Conservation (phyloP, 345 rosid species). For the Geranium brycei region DNA sequence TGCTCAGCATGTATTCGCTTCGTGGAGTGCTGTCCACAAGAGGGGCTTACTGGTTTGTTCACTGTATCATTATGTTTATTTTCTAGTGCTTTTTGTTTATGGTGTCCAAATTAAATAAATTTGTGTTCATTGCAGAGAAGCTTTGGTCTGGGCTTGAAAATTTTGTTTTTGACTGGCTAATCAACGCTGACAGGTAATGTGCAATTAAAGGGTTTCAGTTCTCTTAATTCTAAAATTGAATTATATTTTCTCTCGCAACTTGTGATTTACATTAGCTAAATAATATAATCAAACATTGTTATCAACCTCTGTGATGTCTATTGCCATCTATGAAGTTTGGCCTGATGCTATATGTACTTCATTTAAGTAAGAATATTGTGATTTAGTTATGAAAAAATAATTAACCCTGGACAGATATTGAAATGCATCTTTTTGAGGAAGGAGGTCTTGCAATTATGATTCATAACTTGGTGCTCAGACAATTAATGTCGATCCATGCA, state of each 20-base stretch:
- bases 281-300: neutral
- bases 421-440: no score
- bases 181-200: conserved; percentile 87
- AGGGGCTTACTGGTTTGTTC: conserved; percentile 80
- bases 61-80: conserved; percentile 4
- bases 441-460: no score
- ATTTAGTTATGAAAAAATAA: no score
- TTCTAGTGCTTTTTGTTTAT: conserved; percentile 11
- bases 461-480: no score
- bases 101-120: conserved; percentile 8
- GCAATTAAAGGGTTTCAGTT: conserved; percentile 10
- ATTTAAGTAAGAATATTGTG: neutral
- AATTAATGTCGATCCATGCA: no score
- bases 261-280: neutral
- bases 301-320: neutral
- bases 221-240: conserved; percentile 3
- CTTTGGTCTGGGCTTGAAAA: conserved; percentile 99
- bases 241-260: neutral
- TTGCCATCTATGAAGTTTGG: neutral
- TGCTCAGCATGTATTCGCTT: conserved; percentile 98
- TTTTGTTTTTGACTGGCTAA: conserved; percentile 97
- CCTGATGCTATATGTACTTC: neutral
- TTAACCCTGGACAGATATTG: no score
- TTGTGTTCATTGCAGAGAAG: conserved; percentile 53
- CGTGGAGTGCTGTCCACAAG: conserved; percentile 95